Percentiles rank a stretch among this genome's conserved stretches.
These are phyloP conservation scores for Phyllosticta ampelicida DNA, from an alignment of 2,329 filamentous ascomycete genomes.

Conservation along the genomic window DNA sequence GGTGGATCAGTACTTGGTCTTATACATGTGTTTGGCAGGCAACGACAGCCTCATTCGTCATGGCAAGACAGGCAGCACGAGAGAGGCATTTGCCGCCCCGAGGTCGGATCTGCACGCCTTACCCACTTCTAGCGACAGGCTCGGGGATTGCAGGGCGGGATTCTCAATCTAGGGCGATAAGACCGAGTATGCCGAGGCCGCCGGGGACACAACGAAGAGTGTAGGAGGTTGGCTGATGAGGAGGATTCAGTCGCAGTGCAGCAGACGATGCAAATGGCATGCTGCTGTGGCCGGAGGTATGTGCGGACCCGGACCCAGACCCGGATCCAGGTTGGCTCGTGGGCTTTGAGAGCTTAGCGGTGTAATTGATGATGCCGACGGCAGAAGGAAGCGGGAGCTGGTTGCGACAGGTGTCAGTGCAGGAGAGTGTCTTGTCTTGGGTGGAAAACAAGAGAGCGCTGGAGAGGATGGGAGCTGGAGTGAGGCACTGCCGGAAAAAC, in stretches of 20 bases:
- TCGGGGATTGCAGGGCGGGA: background rate
- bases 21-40: background rate
- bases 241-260: background rate
- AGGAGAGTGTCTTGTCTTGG: background rate
- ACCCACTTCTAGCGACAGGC: background rate
- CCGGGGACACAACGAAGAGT: background rate
- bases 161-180: background rate
- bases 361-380: background rate
- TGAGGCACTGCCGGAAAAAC: background rate
- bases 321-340: background rate
- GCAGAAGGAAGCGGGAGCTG: background rate
- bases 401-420: background rate
- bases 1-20: background rate
- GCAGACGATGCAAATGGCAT: background rate
- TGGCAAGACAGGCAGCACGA: background rate
- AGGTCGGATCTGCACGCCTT: background rate
- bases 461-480: too few relatives aligned
- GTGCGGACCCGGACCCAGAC: background rate
- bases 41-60: background rate
- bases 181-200: background rate
- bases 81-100: background rate
- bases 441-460: background rate
- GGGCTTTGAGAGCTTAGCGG: background rate
- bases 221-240: background rate
- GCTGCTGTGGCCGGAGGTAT: background rate